Percentiles rank a stretch among this genome's conserved stretches.
Evolutionary conservation across 495 filamentous ascomycete genomes (phyloP).

Genomic region (Daldinia concentrica): DNA sequence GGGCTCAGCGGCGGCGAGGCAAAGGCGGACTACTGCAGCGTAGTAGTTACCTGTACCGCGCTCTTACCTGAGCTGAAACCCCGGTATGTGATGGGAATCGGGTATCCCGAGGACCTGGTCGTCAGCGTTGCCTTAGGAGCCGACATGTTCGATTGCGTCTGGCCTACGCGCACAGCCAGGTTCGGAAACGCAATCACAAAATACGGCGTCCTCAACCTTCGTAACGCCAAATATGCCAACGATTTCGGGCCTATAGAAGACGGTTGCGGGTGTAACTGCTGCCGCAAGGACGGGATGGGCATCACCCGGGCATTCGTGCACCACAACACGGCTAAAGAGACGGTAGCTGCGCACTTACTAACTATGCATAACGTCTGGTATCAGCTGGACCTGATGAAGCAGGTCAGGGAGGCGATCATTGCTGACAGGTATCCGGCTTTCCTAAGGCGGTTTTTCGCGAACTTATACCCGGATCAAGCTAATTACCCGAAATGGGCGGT

Average conservation of each 20-base stretch:
- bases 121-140: slow-evolving; percentile 92
- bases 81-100: slow-evolving; percentile 97
- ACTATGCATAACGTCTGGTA: slow-evolving; percentile 97
- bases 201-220: slow-evolving; percentile 81
- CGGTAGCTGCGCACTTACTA: slow-evolving; percentile 91
- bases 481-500: slow-evolving; percentile 86
- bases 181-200: slow-evolving; percentile 94
- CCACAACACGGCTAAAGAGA: slow-evolving; percentile 93
- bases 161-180: slow-evolving; percentile 95
- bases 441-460: slow-evolving; percentile 76
- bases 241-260: slow-evolving; percentile 87
- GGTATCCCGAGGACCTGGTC: slow-evolving; percentile 94
- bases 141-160: slow-evolving; percentile 99
- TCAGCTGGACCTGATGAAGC: slow-evolving; percentile 81
- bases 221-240: slow-evolving; percentile 74
- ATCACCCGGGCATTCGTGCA: slow-evolving; percentile 90
- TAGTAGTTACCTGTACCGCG: slow-evolving; percentile 85
- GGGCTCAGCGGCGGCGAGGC: slow-evolving; percentile 86
- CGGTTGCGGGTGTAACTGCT: slow-evolving; percentile 81
- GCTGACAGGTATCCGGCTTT: slow-evolving; percentile 85
- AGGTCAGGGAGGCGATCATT: slow-evolving; percentile 78
- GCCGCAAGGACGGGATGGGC: slow-evolving; percentile 76
- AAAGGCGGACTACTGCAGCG: slow-evolving; percentile 65
- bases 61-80: slow-evolving; percentile 90
- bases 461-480: slow-evolving; percentile 71